Evolutionary conservation across 768 basidiomycete genomes (phyloP).

Genomic region (Lentinula boryana): DNA sequence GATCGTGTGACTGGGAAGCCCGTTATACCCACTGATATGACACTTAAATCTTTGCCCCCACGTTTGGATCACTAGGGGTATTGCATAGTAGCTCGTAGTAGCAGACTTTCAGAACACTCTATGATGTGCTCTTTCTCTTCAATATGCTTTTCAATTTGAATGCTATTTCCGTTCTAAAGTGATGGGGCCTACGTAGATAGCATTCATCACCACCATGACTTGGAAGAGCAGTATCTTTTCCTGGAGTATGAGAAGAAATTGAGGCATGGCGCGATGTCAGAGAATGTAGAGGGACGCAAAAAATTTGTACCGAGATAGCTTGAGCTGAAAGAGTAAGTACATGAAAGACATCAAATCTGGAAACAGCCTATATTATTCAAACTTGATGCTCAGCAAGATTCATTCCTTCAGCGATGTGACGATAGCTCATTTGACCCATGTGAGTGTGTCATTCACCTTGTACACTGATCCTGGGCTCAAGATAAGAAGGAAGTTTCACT

Average conservation of each 20-base stretch:
- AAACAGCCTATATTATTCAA: too few species aligned
- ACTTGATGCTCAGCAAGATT: slow-evolving; percentile 12
- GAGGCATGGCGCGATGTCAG: slow-evolving; percentile 14
- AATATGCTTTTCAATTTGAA: too few species aligned
- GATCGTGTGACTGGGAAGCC: background rate
- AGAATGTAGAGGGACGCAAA: slow-evolving; percentile 22
- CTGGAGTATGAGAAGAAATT: slow-evolving; percentile 21
- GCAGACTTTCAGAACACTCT: too few species aligned
- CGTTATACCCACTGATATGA: background rate
- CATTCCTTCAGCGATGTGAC: slow-evolving; percentile 20
- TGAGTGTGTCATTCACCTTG: slow-evolving; percentile 5
- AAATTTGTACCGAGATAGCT: slow-evolving; percentile 19
- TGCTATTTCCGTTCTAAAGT: too few species aligned
- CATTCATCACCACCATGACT: slow-evolving; percentile 24
- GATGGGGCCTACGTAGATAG: too few species aligned
- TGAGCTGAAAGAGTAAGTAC: slow-evolving; percentile 26
- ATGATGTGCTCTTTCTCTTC: too few species aligned
- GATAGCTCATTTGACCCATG: slow-evolving; percentile 20
- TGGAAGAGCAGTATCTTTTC: slow-evolving; percentile 23
- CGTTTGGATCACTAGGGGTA: background rate
- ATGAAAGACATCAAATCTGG: slow-evolving; percentile 43
- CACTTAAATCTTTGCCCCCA: background rate
- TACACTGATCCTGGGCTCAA: background rate
- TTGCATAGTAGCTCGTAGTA: too few species aligned
- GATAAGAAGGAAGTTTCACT: slow-evolving; percentile 20